These are phyloP conservation scores for Taphrina wiesneri DNA, from an alignment of 1,139 yeast genomes.

Conservation along the genomic window DNA sequence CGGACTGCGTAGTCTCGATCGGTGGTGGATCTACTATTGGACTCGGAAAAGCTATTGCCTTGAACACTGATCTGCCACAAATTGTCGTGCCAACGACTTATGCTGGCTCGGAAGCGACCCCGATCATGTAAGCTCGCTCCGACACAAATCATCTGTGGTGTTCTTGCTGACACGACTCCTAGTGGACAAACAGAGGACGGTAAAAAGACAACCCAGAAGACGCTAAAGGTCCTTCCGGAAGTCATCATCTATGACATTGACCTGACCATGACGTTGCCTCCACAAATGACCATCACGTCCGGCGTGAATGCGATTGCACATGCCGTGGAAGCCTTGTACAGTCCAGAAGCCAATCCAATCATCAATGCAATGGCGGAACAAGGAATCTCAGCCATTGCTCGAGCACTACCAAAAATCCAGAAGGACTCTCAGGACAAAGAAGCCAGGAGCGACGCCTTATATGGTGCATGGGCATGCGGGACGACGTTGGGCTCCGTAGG, in stretches of 20 bases:
- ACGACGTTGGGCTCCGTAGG: slow-evolving; percentile 29
- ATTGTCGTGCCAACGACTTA: slow-evolving; percentile 34
- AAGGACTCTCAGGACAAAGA: background rate
- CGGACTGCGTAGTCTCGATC: slow-evolving; percentile 27
- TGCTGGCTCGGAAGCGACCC: slow-evolving; percentile 30
- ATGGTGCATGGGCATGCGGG: slow-evolving; percentile 34
- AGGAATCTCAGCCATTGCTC: slow-evolving; percentile 22
- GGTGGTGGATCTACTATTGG: slow-evolving; percentile 34
- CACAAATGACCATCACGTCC: slow-evolving; percentile 15
- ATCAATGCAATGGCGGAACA: slow-evolving; percentile 20
- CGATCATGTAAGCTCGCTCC: slow-evolving; percentile 15
- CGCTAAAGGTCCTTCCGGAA: slow-evolving; percentile 20
- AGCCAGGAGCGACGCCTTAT: slow-evolving; percentile 22
- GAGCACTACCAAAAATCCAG: slow-evolving; percentile 20
- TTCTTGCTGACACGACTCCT: background rate
- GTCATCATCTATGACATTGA: slow-evolving; percentile 29
- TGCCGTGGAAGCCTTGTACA: slow-evolving; percentile 32
- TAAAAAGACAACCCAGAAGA: slow-evolving; percentile 21
- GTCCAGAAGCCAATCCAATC: slow-evolving; percentile 25
- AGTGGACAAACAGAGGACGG: slow-evolving; percentile 30
- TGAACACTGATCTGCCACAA: slow-evolving; percentile 25
- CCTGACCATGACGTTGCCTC: slow-evolving; percentile 28
- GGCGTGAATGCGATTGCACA: slow-evolving; percentile 34
- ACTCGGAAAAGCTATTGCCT: slow-evolving; percentile 26
- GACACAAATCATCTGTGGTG: background rate